Evolutionary conservation across 2,329 filamentous ascomycete genomes (phyloP), one percentile per base, ranked within the genome.

Genomic region (Hirsutella minnesotensis): DNA sequence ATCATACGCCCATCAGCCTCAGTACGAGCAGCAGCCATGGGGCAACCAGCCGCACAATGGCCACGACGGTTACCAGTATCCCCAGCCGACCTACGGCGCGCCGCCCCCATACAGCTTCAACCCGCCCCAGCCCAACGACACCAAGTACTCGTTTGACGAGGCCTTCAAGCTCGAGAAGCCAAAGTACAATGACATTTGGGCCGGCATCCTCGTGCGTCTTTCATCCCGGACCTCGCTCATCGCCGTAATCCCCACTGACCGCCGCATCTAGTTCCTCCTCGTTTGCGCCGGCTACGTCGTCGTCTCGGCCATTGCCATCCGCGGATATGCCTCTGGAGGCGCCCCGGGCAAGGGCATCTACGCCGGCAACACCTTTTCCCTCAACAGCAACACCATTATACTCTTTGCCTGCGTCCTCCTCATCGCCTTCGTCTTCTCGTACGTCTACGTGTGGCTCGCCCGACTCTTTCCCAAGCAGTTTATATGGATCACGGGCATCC

Each of bases 131-230:
- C 51, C 57, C 27, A 57, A 62, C 35, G 60, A 60, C 42, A 69
- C 73, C 47, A 76, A 76, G 56, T 65, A 67, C 29, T 66, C 65
- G 24, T 95, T 94, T 57, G 79, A 90, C 18, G 75, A 95, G 56
- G 77, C 80, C 2, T 95, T 96, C 70, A 82, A 82, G 62, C 63
- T 95, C 41, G 76, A 86, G 41, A 80, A 69, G 49, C 87, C 87
- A n/a, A 94, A 90, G 61, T 95, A 75, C 65, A 86, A 95, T 55
- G 90, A 96, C 59, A 58, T 85, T 21, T 95, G 89, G 90, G 89
- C 89, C 3, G 88, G 83, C 4, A 66, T 94, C 34, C 66, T 95
- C 56, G 81, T 84, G 60, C 15, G 70, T 60, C 13, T 19, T 27
- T 16, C 21, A n/a, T 37, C 19, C 7, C 15, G 7, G 31, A 18